Conservation (phyloP, 768 basidiomycete species). For the Astraeus odoratus region DNA sequence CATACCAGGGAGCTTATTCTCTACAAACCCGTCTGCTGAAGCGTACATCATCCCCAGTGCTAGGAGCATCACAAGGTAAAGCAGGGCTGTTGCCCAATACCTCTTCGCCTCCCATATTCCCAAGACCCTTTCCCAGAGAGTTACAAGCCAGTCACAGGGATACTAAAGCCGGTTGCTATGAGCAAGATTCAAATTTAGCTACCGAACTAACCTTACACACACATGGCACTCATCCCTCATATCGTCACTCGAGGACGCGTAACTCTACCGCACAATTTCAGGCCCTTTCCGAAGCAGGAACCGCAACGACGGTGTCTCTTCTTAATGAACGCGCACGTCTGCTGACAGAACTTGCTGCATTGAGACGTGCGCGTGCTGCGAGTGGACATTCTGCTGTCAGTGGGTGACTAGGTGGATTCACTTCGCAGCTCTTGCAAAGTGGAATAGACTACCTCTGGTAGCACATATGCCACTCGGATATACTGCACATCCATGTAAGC, state of each 20-base stretch:
- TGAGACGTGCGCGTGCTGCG: slow-evolving; percentile 25
- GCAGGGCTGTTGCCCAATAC: background rate
- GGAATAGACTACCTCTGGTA: too few relatives aligned
- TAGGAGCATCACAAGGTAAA: background rate
- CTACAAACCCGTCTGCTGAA: background rate
- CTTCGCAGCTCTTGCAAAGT: too few relatives aligned
- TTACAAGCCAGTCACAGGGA: too few relatives aligned
- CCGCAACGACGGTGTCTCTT: slow-evolving; percentile 42
- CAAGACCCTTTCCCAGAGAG: too few relatives aligned
- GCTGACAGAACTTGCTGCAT: slow-evolving; percentile 45
- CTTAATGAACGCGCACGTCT: slow-evolving; percentile 53
- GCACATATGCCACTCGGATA: too few relatives aligned
- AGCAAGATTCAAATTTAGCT: too few relatives aligned
- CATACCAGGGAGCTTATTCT: background rate
- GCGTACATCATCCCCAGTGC: background rate
- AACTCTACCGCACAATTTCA: slow-evolving; percentile 25
- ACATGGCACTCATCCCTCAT: background rate
- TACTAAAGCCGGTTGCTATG: too few relatives aligned
- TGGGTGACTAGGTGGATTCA: slow-evolving; percentile 1
- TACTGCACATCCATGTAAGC: too few relatives aligned
- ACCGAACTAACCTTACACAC: too few relatives aligned
- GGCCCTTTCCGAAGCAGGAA: slow-evolving; percentile 26
- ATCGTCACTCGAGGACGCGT: background rate
- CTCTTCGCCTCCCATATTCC: too few relatives aligned
- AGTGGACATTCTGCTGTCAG: slow-evolving; percentile 1